Conservation (phyloP, 441 rosid species). For the Jatropha multifida region DNA sequence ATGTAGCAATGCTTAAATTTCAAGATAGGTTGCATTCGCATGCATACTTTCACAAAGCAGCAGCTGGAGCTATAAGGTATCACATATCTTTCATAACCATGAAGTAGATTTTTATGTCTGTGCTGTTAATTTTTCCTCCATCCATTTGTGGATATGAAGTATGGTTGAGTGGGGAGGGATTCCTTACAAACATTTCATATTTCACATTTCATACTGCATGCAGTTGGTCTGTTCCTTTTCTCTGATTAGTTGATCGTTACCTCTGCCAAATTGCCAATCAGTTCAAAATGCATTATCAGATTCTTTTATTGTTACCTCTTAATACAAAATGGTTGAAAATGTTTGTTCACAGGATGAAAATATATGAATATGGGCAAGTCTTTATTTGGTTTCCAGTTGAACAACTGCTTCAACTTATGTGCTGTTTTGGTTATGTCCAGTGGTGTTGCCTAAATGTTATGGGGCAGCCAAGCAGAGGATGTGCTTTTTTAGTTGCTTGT, state of each 20-base stretch:
- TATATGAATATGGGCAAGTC: background rate
- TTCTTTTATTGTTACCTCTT: background rate
- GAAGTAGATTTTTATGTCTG: background rate
- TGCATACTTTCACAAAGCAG: slow-evolving; percentile 96
- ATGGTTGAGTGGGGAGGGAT: background rate
- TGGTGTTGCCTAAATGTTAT: background rate
- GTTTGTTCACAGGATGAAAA: background rate
- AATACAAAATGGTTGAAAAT: background rate
- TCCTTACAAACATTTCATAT: background rate
- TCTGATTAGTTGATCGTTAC: background rate
- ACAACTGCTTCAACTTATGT: background rate
- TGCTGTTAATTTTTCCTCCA: background rate
- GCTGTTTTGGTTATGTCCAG: background rate
- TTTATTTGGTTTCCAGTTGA: background rate
- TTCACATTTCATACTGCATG: background rate
- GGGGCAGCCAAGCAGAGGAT: background rate
- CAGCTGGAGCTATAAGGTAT: slow-evolving; percentile 94
- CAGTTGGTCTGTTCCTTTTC: background rate
- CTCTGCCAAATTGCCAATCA: background rate
- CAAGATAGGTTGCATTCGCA: slow-evolving; percentile 97
- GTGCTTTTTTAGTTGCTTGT: background rate
- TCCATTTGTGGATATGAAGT: background rate
- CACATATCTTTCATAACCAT: slow-evolving; percentile 18
- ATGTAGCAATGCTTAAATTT: slow-evolving; percentile 98
- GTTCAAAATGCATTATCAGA: background rate